phyloP scores from a whole-genome alignment of 2,329 filamentous ascomycete genomes.

The Penicillium sp. region DNA sequence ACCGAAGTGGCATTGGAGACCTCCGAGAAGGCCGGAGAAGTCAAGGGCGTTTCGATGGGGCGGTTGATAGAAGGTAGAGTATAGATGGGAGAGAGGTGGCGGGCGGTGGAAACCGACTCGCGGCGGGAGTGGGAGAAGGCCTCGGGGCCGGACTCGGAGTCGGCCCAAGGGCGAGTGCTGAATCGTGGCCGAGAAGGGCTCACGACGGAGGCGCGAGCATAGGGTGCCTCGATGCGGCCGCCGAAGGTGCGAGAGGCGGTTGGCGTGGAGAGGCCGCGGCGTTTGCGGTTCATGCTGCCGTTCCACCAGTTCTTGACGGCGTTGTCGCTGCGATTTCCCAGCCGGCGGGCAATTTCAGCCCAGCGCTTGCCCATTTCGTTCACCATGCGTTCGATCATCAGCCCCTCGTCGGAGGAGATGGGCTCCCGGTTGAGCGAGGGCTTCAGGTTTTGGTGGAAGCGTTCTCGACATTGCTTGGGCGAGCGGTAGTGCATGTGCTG shows the following conservation, averaged over 20 bases:
- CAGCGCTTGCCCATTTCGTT: conserved; percentile 77
- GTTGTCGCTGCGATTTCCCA: conserved; percentile 87
- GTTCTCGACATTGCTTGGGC: conserved; percentile 91
- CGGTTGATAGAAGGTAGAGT: conserved; percentile 39
- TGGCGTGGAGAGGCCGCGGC: conserved; percentile 45
- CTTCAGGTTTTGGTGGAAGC: conserved; percentile 91
- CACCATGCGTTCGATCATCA: conserved; percentile 74
- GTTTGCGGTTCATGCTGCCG: conserved; percentile 80
- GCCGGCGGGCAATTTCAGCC: conserved; percentile 83
- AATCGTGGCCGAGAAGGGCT: conserved; percentile 33
- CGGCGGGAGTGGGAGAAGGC: conserved; percentile 21
- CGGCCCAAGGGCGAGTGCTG: conserved; percentile 25
- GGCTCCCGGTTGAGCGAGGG: conserved; percentile 70
- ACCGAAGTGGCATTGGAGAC: conserved; percentile 57
- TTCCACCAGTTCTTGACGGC: conserved; percentile 99
- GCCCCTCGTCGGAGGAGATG: conserved; percentile 68
- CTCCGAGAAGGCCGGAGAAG: conserved; percentile 64
- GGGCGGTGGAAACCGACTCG: conserved; percentile 25
- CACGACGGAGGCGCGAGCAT: conserved; percentile 31
- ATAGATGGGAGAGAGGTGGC: conserved; percentile 39
- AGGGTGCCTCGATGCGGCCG: conserved; percentile 42
- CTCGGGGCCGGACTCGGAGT: conserved; percentile 15
- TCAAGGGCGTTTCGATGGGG: conserved; percentile 56
- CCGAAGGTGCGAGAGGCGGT: conserved; percentile 36
- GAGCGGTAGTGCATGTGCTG: conserved; percentile 72